Conservation (phyloP, 305 asterid genomes). For the Stenogyne calaminthoides region DNA sequence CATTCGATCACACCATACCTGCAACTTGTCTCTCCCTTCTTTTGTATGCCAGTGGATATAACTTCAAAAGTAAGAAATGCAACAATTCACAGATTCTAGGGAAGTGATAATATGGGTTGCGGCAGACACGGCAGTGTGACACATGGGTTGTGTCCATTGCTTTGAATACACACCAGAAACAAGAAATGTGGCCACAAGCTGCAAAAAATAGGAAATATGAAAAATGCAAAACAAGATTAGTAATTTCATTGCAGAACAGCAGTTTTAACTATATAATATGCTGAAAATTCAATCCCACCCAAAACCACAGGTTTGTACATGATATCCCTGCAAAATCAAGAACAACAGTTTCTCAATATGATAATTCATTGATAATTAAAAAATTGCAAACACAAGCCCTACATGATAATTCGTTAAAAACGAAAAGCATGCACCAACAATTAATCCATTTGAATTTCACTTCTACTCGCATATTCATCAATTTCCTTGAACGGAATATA, state of each 20-base stretch:
- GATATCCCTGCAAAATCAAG: constrained; percentile 55
- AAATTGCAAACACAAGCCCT: not conserved
- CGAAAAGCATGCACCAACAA: not conserved
- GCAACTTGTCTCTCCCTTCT: constrained; percentile 51
- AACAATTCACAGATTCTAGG: constrained; percentile 54
- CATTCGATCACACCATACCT: constrained; percentile 35
- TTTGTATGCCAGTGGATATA: constrained; percentile 50
- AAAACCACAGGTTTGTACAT: constrained; percentile 71
- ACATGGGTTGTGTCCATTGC: constrained; percentile 43
- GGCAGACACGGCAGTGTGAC: constrained; percentile 68
- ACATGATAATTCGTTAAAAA: not conserved
- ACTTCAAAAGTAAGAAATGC: constrained; percentile 51
- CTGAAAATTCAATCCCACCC: constrained; percentile 40
- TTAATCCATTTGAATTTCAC: not conserved
- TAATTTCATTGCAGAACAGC: constrained; percentile 9
- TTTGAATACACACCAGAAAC: constrained; percentile 67
- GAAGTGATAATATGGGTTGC: constrained; percentile 52
- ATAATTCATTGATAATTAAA: not conserved
- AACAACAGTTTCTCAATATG: not conserved
- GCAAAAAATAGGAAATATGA: constrained; percentile 9
- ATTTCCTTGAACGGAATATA: not conserved
- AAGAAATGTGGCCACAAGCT: constrained; percentile 78
- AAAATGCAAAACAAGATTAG: constrained; percentile 5
- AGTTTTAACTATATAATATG: not conserved
- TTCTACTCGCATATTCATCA: not conserved